Evolutionary conservation across 164 flowering plant genomes (phyloP).

Genomic region (Liquidambar formosana): DNA sequence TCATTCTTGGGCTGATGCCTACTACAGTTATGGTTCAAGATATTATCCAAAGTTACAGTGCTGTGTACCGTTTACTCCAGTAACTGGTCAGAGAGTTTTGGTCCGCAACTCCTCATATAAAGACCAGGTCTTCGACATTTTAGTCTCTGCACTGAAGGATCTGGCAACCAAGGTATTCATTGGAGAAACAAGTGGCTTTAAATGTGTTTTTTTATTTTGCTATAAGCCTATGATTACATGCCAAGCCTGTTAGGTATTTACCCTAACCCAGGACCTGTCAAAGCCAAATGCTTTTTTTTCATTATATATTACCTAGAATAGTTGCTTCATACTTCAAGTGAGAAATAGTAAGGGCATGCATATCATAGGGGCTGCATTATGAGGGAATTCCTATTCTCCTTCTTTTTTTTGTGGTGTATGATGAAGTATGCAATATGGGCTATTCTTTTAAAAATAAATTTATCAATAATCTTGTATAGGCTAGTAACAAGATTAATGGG

Average conservation of each 20-base stretch:
- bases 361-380: background rate
- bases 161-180: constrained; percentile 75
- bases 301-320: background rate
- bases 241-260: no score
- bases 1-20: constrained; percentile 95
- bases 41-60: constrained; percentile 92
- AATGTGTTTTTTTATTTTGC: background rate
- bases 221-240: background rate
- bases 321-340: background rate
- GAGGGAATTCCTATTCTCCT: background rate
- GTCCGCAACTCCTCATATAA: constrained; percentile 57
- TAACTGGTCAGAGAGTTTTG: constrained; percentile 86
- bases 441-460: no score
- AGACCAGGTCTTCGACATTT: constrained; percentile 73
- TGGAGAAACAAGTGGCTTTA: background rate
- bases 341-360: background rate
- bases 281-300: no score
- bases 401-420: background rate
- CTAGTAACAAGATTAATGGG: no score
- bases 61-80: constrained; percentile 97
- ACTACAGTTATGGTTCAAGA: constrained; percentile 68
- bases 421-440: background rate
- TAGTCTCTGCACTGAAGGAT: constrained; percentile 70
- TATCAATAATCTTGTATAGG: no score
- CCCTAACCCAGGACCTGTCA: no score